These are phyloP conservation scores for Arctium lappa DNA, from an alignment of 129 eudicot genomes.

Conservation along the genomic window DNA sequence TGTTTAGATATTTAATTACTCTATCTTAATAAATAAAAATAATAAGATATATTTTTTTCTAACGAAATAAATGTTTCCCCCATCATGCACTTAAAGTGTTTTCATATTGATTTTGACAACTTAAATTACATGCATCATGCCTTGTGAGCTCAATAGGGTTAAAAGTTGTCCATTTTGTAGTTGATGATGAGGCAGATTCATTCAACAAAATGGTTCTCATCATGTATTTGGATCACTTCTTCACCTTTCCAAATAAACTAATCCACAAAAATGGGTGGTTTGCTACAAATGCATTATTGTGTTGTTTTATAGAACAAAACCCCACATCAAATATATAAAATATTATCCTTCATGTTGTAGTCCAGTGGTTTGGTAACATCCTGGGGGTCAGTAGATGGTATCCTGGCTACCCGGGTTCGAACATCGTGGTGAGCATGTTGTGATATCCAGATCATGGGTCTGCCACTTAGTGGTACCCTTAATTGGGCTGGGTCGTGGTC, in stretches of 20 bases:
- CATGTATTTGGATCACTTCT: slow-evolving; percentile 5
- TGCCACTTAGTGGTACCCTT: too few species aligned
- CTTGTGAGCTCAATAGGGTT: background rate
- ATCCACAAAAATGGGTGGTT: slow-evolving; percentile 8
- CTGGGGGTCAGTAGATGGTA: too few species aligned
- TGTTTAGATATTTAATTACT: background rate
- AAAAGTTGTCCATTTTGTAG: background rate
- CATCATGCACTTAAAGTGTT: background rate
- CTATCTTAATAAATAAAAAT: background rate
- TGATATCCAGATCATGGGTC: too few species aligned
- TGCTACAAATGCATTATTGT: slow-evolving; percentile 7
- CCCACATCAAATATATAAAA: background rate
- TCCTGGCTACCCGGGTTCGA: too few species aligned
- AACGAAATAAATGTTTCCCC: background rate
- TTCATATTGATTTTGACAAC: slow-evolving; percentile 20
- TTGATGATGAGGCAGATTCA: slow-evolving; percentile 2
- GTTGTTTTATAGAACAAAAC: background rate
- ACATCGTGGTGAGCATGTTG: too few species aligned
- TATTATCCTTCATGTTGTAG: too few species aligned
- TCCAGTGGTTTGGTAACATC: too few species aligned
- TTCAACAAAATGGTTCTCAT: background rate
- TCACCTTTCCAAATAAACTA: slow-evolving; percentile 12
- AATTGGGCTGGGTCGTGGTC: too few species aligned
- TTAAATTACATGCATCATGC: slow-evolving; percentile 14
- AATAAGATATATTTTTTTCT: background rate